Evolutionary conservation across 495 filamentous ascomycete species (phyloP).

Genomic region (Letharia columbiana): DNA sequence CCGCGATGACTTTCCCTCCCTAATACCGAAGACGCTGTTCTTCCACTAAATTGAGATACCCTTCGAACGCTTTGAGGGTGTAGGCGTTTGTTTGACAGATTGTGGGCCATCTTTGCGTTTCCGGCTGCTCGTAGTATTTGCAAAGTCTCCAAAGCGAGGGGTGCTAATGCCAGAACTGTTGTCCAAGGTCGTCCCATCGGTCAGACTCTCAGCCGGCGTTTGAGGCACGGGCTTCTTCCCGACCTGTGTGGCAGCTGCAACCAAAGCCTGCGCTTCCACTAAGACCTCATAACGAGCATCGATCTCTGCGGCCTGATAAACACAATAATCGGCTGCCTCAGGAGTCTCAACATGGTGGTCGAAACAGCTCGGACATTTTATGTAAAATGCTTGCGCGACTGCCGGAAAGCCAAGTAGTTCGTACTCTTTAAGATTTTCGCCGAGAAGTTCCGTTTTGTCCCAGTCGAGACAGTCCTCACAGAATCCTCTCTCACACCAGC

Average conservation of each 20-base stretch:
- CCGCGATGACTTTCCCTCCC: not conserved
- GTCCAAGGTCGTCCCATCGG: conserved; percentile 35
- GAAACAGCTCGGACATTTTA: conserved; percentile 40
- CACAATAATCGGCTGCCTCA: conserved; percentile 25
- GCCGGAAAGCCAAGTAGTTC: conserved; percentile 40
- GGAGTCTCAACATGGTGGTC: conserved; percentile 31
- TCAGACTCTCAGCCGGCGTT: conserved; percentile 29
- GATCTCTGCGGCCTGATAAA: conserved; percentile 20
- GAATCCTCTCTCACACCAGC: conserved; percentile 47
- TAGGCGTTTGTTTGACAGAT: conserved; percentile 3
- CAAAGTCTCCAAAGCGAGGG: conserved; percentile 21
- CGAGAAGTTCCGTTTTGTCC: conserved; percentile 42
- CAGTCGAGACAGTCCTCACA: conserved; percentile 59
- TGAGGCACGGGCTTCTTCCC: conserved; percentile 11
- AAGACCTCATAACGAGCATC: conserved; percentile 25
- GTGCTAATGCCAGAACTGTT: conserved; percentile 28
- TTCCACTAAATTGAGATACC: not conserved
- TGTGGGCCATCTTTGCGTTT: conserved; percentile 18
- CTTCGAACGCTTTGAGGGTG: conserved; percentile 2
- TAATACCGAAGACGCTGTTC: not conserved
- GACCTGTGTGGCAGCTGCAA: conserved; percentile 15
- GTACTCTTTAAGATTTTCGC: conserved; percentile 43
- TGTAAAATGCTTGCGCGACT: conserved; percentile 40
- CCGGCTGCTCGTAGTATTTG: conserved; percentile 16
- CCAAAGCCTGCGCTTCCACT: conserved; percentile 16